Conservation (phyloP, 164 flowering plant genomes). For the Kingdonia uniflora region DNA sequence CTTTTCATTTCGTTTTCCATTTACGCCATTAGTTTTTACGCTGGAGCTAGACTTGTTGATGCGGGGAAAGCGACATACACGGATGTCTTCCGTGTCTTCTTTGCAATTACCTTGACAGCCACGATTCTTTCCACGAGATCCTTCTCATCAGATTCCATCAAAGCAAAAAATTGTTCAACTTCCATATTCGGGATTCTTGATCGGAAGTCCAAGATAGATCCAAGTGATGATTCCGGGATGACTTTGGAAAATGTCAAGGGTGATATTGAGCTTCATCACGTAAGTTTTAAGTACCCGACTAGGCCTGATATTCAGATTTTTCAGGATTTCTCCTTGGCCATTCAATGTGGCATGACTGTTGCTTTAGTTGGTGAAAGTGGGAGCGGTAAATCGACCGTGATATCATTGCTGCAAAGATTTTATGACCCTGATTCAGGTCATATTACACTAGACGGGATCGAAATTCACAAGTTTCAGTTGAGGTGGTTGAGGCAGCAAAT, state of each 20-base stretch:
- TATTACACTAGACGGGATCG: conserved; percentile 36
- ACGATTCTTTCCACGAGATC: conserved; percentile 30
- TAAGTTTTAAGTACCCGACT: background rate
- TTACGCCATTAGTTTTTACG: conserved; percentile 21
- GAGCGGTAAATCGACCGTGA: conserved; percentile 1
- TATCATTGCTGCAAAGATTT: conserved; percentile 25
- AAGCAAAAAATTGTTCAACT: conserved; percentile 31
- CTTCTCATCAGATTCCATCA: conserved; percentile 29
- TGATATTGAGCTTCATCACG: background rate
- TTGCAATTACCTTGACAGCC: conserved; percentile 36
- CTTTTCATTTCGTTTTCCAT: conserved; percentile 14
- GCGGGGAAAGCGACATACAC: conserved; percentile 15
- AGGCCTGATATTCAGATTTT: conserved; percentile 3
- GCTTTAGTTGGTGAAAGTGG: conserved; percentile 2
- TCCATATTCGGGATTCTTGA: conserved; percentile 45
- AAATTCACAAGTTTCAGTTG: conserved; percentile 24
- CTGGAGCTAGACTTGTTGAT: conserved; percentile 20
- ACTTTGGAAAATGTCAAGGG: background rate
- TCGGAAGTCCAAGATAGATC: conserved; percentile 34
- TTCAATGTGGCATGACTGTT: background rate
- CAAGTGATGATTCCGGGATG: conserved; percentile 18
- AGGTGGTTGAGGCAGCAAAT: conserved; percentile 21
- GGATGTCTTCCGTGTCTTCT: conserved; percentile 31
- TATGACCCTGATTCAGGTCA: conserved; percentile 45
- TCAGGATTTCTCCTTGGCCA: background rate